These are phyloP conservation scores for Hsuehochloa calcarea DNA, from an alignment of 176 grass and related monocot species.

Conservation along the genomic window DNA sequence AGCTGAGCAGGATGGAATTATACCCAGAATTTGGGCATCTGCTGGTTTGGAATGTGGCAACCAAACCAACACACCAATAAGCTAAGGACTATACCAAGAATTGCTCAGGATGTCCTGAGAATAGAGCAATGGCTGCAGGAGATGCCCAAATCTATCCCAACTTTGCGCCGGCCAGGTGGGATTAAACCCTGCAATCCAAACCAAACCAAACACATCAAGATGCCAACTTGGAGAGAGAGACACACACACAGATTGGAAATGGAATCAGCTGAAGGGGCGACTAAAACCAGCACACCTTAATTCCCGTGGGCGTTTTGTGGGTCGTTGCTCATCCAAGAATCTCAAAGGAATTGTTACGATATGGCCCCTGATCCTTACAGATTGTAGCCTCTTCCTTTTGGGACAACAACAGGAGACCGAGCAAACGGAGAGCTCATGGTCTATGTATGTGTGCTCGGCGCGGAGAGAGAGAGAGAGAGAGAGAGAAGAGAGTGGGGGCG, in stretches of 20 bases:
- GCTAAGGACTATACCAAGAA: not conserved
- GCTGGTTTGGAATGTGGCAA: not conserved
- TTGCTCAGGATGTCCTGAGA: not conserved
- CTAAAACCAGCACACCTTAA: not conserved
- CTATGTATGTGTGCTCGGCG: slow-evolving; percentile 9
- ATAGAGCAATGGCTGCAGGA: slow-evolving; percentile 1
- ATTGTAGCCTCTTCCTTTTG: not conserved
- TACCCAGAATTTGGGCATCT: too few species aligned
- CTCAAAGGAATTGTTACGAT: not conserved
- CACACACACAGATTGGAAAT: too few species aligned
- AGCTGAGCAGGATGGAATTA: slow-evolving; percentile 14
- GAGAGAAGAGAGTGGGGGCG: not conserved
- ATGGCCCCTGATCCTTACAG: slow-evolving; percentile 1
- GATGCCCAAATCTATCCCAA: not conserved
- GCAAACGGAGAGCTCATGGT: not conserved
- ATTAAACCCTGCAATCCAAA: slow-evolving; percentile 21
- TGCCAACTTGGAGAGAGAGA: not conserved
- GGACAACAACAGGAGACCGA: not conserved
- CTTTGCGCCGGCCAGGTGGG: not conserved
- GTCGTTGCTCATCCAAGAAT: not conserved
- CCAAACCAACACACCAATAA: not conserved
- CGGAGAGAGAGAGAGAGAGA: not conserved
- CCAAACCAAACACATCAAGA: not conserved
- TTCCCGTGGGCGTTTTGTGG: not conserved
- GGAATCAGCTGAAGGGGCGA: not conserved